phyloP scores from a whole-genome alignment of 768 basidiomycete genomes.

The Candolleomyces eurysporus region DNA sequence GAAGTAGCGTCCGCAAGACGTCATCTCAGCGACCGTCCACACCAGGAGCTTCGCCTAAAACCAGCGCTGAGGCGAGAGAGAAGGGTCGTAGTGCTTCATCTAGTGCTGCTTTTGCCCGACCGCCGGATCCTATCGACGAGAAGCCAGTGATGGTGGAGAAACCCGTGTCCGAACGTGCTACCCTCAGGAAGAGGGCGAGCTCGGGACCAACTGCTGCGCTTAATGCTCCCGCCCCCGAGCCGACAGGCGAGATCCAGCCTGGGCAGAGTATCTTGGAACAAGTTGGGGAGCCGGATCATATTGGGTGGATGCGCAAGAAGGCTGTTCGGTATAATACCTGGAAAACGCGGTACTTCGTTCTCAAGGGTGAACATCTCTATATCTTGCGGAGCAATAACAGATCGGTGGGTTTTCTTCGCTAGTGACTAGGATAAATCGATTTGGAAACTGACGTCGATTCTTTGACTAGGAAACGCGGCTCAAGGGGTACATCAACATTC shows the following conservation, averaged over 20 bases:
- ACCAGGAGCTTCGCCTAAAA: constrained; percentile 17
- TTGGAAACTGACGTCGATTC: not conserved
- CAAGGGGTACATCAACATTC: constrained; percentile 93
- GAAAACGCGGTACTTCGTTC: constrained; percentile 89
- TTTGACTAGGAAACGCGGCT: constrained; percentile 78
- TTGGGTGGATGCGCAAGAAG: constrained; percentile 95
- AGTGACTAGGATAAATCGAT: not conserved
- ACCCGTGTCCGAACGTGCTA: constrained; percentile 14
- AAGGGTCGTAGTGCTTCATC: not conserved
- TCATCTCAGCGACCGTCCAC: constrained; percentile 42
- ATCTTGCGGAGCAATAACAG: constrained; percentile 75
- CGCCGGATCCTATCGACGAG: constrained; percentile 10
- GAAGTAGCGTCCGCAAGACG: constrained; percentile 37
- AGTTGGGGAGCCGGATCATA: constrained; percentile 87
- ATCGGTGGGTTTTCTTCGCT: constrained; percentile 34
- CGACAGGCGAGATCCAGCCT: constrained; percentile 41
- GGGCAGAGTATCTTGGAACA: constrained; percentile 82
- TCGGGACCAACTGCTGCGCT: constrained; percentile 25
- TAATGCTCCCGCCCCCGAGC: constrained; percentile 12
- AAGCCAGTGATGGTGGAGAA: constrained; percentile 22
- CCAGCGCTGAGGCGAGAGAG: constrained; percentile 1
- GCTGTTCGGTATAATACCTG: constrained; percentile 90
- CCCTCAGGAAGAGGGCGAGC: constrained; percentile 57
- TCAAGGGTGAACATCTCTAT: constrained; percentile 92
- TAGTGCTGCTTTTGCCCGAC: constrained; percentile 6